phyloP scores from a whole-genome alignment of 495 filamentous ascomycete species.

The Hypoxylon rickii region DNA sequence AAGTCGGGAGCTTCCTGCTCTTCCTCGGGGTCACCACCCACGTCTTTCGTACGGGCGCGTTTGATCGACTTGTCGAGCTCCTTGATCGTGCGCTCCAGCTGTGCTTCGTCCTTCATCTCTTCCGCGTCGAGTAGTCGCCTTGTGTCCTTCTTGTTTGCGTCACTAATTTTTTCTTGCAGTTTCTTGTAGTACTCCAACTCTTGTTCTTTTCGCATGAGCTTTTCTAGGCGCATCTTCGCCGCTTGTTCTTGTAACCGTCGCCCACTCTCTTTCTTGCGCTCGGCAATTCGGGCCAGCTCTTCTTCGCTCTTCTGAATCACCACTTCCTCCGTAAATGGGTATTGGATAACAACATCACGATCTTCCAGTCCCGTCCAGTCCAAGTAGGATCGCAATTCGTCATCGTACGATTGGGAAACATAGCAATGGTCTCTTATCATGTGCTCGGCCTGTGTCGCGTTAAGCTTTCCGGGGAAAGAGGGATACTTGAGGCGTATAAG shows the following conservation, averaged over 20 bases:
- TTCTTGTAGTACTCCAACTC: conserved; percentile 93
- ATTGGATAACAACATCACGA: conserved; percentile 85
- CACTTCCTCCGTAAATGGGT: conserved; percentile 89
- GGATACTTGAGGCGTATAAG: conserved; percentile 93
- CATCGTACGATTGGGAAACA: conserved; percentile 78
- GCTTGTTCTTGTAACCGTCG: conserved; percentile 92
- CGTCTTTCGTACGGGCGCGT: conserved; percentile 86
- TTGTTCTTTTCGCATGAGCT: conserved; percentile 92
- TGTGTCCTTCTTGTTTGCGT: conserved; percentile 83
- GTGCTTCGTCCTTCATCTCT: conserved; percentile 86
- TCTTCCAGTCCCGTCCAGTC: conserved; percentile 90
- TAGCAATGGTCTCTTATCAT: conserved; percentile 91
- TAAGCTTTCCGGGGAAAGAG: conserved; percentile 81
- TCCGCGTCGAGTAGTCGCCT: conserved; percentile 84
- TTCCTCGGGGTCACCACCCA: conserved; percentile 81
- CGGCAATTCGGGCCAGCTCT: conserved; percentile 83
- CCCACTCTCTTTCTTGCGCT: conserved; percentile 91
- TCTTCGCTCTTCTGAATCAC: conserved; percentile 89
- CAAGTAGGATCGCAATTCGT: conserved; percentile 72
- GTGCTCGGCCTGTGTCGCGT: conserved; percentile 80
- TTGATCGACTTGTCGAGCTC: conserved; percentile 89
- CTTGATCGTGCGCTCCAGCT: conserved; percentile 76
- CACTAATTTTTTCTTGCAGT: conserved; percentile 65
- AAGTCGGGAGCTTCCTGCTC: conserved; percentile 78
- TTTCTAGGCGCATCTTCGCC: conserved; percentile 93